These are phyloP conservation scores for Pyropia yezoensis DNA, from an alignment of 23 red algal genomes.

Conservation along the genomic window DNA sequence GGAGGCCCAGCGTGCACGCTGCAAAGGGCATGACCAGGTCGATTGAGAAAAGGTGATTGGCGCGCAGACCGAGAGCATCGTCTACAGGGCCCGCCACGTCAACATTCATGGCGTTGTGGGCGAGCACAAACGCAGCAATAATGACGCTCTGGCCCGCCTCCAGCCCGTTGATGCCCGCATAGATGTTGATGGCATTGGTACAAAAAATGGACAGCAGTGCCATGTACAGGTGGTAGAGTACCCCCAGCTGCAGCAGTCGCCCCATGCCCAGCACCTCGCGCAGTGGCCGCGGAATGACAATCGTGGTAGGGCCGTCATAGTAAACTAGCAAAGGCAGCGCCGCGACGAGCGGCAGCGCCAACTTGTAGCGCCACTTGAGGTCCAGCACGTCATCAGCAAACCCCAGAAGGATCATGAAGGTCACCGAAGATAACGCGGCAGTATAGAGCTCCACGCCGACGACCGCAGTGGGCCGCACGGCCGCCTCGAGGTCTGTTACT, in stretches of 20 bases:
- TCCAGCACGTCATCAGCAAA: slow-evolving; percentile 98
- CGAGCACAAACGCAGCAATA: slow-evolving; percentile 63
- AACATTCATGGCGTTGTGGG: slow-evolving; percentile 87
- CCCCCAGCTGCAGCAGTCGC: slow-evolving; percentile 69
- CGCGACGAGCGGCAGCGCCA: slow-evolving; percentile 78
- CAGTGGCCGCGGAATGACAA: slow-evolving; percentile 63
- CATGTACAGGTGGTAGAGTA: slow-evolving; percentile 97
- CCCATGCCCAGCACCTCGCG: slow-evolving; percentile 7
- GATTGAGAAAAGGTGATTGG: slow-evolving; percentile 84
- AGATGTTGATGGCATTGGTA: slow-evolving; percentile 99
- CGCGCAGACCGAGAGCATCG: slow-evolving; percentile 54
- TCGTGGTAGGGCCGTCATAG: slow-evolving; percentile 76
- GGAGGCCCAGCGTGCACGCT: slow-evolving; percentile 58
- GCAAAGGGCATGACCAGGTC: slow-evolving; percentile 88
- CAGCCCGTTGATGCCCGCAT: slow-evolving; percentile 97
- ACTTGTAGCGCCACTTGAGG: slow-evolving; percentile 93
- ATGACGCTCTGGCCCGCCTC: slow-evolving; percentile 91
- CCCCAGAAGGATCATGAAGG: slow-evolving; percentile 93
- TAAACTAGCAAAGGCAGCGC: slow-evolving; percentile 80
- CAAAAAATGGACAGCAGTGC: slow-evolving; percentile 91
- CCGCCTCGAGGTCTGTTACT: neutral
- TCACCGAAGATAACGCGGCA: slow-evolving; percentile 85
- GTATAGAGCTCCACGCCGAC: slow-evolving; percentile 69
- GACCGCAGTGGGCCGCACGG: slow-evolving; percentile 19
- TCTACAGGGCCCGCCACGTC: slow-evolving; percentile 49